Base-by-base conservation (phyloP, 176 grass and related monocot species). In the Tuctoria greenei region DNA sequence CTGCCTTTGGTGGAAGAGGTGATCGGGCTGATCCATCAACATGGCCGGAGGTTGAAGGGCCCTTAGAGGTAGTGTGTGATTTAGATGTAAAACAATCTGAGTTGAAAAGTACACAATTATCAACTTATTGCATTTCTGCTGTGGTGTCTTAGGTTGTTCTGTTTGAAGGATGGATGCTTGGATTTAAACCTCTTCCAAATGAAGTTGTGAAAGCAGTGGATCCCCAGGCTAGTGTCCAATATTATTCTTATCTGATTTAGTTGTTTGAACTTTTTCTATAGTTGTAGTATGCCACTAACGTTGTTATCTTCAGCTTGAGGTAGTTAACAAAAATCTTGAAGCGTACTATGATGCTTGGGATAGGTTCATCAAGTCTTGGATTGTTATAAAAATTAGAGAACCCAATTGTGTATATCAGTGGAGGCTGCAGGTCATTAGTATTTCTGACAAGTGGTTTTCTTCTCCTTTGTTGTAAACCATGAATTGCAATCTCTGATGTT, bases 141-240 rank as follows among this genome's bases (percentile, higher is more conserved):
- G 61, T 67, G 27, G 39, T 88, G 37, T 55, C 77, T 36, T 82
- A 99, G 96, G 89, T 95, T 80, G 78, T 99, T 81, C 82, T 99
- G 9, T 99, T 99, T 84, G 96, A 99, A 87, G 96, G 96, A 70
- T 95, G 96, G 96, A 99, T 99, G 96, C 96, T 99, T 86, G 96
- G 96, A 67, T 99, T 99, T 81, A 99, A 90, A 83, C 92, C 89
- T 78, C 92, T 92, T 90, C 85, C 87, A 42, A 90, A 88, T 84
- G 96, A 95, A 80, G 87, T 73, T 85, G 96, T 92, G 35, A 90
- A 92, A 86, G 84, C 76, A 67, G 79, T 99, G 74, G 87, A 99
- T 73, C 92, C 89, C 63, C 92, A 95, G 80, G 96, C 60, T 41
- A 84, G 64, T 85, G 81, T 39, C 7, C 46, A 9, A 74, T 24